phyloP scores from a whole-genome alignment of 768 basidiomycete genomes.

The Rhodotorula diobovata region DNA sequence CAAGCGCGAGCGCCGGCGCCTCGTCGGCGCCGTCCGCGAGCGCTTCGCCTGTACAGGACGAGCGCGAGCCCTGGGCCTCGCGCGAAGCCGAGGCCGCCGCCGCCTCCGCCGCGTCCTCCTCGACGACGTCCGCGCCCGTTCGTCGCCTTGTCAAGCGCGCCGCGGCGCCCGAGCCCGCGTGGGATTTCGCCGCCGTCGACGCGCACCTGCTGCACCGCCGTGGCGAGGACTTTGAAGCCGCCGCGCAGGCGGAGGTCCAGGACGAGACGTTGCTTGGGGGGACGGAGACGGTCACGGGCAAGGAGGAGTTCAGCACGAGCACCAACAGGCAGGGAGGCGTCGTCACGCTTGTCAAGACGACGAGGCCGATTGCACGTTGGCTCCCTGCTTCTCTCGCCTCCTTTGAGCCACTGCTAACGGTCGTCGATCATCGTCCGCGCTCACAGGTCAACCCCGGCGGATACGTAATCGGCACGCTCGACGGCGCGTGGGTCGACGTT shows the following conservation, averaged over 20 bases:
- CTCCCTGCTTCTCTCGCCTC: too few species aligned
- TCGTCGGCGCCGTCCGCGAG: background rate
- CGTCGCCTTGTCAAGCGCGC: background rate
- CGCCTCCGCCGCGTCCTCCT: background rate
- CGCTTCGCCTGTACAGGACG: background rate
- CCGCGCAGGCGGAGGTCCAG: background rate
- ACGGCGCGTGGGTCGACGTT: conserved; percentile 30
- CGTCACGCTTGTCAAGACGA: conserved; percentile 35
- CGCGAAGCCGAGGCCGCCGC: background rate
- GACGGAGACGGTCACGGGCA: background rate
- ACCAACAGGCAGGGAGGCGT: conserved; percentile 2
- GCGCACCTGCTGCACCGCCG: conserved; percentile 11
- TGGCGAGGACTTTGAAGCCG: conserved; percentile 8
- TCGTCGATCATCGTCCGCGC: too few species aligned
- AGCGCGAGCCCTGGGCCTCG: background rate
- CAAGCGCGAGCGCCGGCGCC: too few species aligned
- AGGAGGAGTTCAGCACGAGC: conserved; percentile 19
- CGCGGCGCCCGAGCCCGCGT: background rate
- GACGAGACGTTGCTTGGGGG: too few species aligned
- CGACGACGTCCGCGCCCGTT: background rate
- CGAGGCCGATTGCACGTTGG: conserved; percentile 26
- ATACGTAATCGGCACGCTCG: conserved; percentile 29
- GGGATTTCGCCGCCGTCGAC: conserved; percentile 11
- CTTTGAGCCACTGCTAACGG: background rate
- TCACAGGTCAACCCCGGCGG: conserved; percentile 33